A percentile compares a stretch with the other conserved stretches of the same genome.
phyloP scores from a whole-genome alignment of 805 yeast species.

The Scheffersomyces coipomensis region DNA sequence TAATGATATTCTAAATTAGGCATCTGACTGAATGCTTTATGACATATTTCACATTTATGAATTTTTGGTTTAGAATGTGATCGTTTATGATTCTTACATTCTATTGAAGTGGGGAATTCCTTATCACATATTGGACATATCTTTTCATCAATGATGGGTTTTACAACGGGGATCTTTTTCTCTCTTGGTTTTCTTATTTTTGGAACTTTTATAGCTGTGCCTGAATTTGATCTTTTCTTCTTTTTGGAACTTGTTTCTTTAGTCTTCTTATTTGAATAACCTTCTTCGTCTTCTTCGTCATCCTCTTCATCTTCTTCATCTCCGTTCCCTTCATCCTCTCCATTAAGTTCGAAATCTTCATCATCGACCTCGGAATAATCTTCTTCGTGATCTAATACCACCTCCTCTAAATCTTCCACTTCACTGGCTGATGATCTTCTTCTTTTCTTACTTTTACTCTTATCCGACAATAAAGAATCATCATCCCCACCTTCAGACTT shows the following conservation, averaged over 20 bases:
- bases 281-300: not conserved
- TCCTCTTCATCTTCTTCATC: constrained; percentile 3
- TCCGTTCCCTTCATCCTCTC: constrained; percentile 4
- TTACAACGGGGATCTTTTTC: no score
- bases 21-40: constrained; percentile 11
- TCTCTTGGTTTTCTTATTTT: not conserved
- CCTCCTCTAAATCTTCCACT: not conserved
- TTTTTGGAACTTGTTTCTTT: not conserved
- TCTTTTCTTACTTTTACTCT: not conserved
- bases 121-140: constrained; percentile 10
- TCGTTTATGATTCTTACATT: constrained; percentile 9
- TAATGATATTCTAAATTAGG: constrained; percentile 9
- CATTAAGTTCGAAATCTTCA: constrained; percentile 3
- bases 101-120: constrained; percentile 7
- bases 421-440: no score
- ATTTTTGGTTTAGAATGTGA: constrained; percentile 10
- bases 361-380: constrained; percentile 1
- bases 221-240: not conserved
- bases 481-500: no score
- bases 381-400: no score
- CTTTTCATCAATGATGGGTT: not conserved
- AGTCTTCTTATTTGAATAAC: not conserved
- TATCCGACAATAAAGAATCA: no score
- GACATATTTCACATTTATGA: constrained; percentile 10
- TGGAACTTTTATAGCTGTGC: not conserved